phyloP scores from a whole-genome alignment of 345 rosid genomes.

The Rubroshorea leprosula region DNA sequence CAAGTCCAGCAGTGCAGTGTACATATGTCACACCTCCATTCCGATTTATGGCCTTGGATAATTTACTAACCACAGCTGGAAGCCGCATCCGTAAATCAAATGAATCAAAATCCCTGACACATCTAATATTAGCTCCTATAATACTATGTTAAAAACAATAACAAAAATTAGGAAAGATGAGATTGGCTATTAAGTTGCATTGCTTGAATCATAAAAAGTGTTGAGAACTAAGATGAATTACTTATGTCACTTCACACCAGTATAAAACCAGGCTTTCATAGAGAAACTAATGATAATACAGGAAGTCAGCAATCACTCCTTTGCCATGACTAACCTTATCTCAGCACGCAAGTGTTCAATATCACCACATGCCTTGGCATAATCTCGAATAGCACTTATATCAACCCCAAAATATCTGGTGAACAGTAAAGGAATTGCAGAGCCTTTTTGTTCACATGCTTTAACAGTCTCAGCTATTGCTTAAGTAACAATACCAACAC shows the following conservation, averaged over 20 bases:
- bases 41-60: conserved; percentile 56
- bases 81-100: conserved; percentile 92
- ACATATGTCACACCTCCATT: conserved; percentile 88
- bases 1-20: conserved; percentile 98
- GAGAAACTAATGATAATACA: conserved; percentile 2
- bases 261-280: conserved; percentile 3
- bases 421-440: conserved; percentile 35
- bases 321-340: conserved; percentile 54
- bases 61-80: conserved; percentile 75
- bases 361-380: conserved; percentile 48
- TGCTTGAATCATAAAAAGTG: neutral
- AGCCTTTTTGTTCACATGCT: neutral
- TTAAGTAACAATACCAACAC: neutral
- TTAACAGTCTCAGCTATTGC: conserved; percentile 1
- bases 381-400: conserved; percentile 63
- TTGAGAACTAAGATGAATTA: neutral
- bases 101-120: conserved; percentile 86
- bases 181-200: neutral
- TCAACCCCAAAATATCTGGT: conserved; percentile 91
- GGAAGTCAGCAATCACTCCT: conserved; percentile 9
- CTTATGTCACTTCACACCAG: neutral
- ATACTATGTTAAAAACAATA: neutral
- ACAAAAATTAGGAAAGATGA: neutral
- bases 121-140: conserved; percentile 17
- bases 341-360: conserved; percentile 79